A percentile compares a stretch with the other conserved stretches of the same genome.
Evolutionary conservation across 2,329 filamentous ascomycete species (phyloP).

Genomic region (Monosporascus sp.): DNA sequence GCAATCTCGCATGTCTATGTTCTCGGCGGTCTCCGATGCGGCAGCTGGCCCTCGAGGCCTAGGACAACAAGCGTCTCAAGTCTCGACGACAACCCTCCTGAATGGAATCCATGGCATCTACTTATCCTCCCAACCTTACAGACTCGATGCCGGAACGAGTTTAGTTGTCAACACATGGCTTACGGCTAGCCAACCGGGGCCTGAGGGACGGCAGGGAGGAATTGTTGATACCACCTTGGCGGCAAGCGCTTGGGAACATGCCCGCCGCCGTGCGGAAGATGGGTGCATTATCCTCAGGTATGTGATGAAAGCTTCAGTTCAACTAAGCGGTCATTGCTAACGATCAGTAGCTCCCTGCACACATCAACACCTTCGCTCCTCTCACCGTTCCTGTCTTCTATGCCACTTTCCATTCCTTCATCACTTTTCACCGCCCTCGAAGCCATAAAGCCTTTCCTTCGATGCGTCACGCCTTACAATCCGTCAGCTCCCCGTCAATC

Average conservation of each 20-base stretch:
- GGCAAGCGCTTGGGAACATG: conserved; percentile 90
- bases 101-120: conserved; percentile 91
- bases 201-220: conserved; percentile 65
- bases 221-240: conserved; percentile 77
- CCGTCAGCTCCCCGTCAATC: conserved; percentile 78
- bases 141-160: conserved; percentile 83
- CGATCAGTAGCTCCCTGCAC: conserved; percentile 67
- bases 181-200: conserved; percentile 66
- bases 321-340: conserved; percentile 13
- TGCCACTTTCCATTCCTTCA: conserved; percentile 74
- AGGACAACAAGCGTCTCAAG: conserved; percentile 67
- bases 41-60: conserved; percentile 51
- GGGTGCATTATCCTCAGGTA: conserved; percentile 88
- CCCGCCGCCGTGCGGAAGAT: conserved; percentile 87
- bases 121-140: conserved; percentile 73
- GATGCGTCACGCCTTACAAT: conserved; percentile 83
- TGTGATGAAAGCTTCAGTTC: conserved; percentile 27
- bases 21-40: conserved; percentile 61
- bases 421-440: conserved; percentile 74
- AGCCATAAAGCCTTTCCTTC: conserved; percentile 78
- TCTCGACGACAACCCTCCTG: conserved; percentile 88
- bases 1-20: conserved; percentile 58
- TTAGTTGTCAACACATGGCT: conserved; percentile 95
- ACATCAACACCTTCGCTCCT: conserved; percentile 82
- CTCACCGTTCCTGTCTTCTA: conserved; percentile 70